Base-by-base conservation (phyloP, 192 early-diverging fungal genomes). In the Lobosporangium transversale region DNA sequence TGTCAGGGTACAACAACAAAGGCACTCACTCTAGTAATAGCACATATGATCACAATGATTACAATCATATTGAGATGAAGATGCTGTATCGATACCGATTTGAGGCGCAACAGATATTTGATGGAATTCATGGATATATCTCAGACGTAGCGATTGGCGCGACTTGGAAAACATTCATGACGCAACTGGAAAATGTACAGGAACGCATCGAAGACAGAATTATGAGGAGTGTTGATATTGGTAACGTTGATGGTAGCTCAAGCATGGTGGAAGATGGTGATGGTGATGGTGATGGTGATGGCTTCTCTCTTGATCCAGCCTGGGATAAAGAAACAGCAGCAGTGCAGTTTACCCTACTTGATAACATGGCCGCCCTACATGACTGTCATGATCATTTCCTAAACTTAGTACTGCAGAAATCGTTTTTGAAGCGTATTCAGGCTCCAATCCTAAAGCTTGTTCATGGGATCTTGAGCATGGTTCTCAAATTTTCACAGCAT, bases 91-190 rank as follows among this genome's bases (percentile, higher is more conserved):
- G 35, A 44, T 82, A 82, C 29, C 67, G 82, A 15, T 87, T 87
- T 56, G 70, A 82, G 33, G 58, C 81, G 7, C 68, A 81, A 18
- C 85, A 87, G 44, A 82, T 87, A 36, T 66, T 87, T 27, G 49
- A 64, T 29, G 81, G 80, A 4, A 36, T 87, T n/a, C 75, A 79
- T 14, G 80, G 70, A 1, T 87, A 83, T 37, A 47, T 83, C 18
- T 67, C 75, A 35, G 70, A 85, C 36, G 67, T 56, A 11, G 85
- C 70, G 3, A 79, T 87, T 48, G 53, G 53, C 4, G 50, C 69
- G 4, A 87, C 69, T 3, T 87, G 85, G 85, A 31, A 30, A 18
- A 21, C 35, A 42, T 87, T 83, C 40, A 87, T 82, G 69, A 30
- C 70, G 20, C 74, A 67, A 5, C 23, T 87, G 10, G 26, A 21